A percentile compares a stretch with the other conserved stretches of the same genome.
Conservation (phyloP, 345 rosid species). For the Sisymbrium irio region DNA sequence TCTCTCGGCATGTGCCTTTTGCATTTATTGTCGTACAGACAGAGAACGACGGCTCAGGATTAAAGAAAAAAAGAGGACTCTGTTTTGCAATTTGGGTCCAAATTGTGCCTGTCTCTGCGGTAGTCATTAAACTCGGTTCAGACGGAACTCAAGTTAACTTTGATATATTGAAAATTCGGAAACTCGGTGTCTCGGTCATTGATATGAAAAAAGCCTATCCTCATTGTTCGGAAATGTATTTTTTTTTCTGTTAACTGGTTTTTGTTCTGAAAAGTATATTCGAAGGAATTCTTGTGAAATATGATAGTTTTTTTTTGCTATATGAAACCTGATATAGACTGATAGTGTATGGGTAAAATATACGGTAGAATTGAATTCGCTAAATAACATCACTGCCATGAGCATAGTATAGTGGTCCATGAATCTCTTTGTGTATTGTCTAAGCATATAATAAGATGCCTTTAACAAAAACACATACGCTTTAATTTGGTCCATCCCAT, state of each 20-base stretch:
- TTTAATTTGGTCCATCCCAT: constrained; percentile 25
- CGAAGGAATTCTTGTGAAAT: not conserved
- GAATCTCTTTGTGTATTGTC: not conserved
- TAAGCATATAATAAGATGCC: not conserved
- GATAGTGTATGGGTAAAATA: not conserved
- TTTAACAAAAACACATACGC: not conserved
- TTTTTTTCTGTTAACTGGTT: no score
- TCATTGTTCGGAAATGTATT: not conserved
- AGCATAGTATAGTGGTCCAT: constrained; percentile 24
- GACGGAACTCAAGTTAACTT: not conserved
- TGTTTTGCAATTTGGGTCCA: no score
- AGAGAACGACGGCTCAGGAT: no score
- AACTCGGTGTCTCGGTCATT: not conserved
- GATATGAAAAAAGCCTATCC: not conserved
- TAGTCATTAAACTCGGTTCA: not conserved
- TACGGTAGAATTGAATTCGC: not conserved
- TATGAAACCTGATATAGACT: not conserved
- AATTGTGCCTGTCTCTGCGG: no score
- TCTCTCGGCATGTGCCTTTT: no score
- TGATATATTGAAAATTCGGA: not conserved
- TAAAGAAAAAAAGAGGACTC: no score
- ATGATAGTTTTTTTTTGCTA: not conserved
- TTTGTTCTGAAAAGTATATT: not conserved
- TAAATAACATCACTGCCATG: not conserved
- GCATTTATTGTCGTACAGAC: no score